These are phyloP conservation scores for Prosopis cineraria DNA, from an alignment of 306 rosid species.

Conservation along the genomic window DNA sequence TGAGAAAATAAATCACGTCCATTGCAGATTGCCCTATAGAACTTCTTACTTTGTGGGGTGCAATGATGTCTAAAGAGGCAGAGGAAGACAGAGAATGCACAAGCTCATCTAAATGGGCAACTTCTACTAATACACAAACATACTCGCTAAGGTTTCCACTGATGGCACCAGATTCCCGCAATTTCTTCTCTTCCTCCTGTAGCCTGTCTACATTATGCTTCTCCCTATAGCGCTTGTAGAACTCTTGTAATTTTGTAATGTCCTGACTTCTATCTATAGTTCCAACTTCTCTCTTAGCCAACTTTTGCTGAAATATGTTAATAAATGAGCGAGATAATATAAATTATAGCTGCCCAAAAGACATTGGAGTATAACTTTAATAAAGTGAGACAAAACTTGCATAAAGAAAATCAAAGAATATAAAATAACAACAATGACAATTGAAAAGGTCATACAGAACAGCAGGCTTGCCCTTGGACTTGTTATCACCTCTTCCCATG, in stretches of 20 bases:
- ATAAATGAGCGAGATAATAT: slow-evolving; percentile 32
- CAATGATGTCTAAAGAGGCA: not conserved
- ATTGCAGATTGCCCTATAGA: not conserved
- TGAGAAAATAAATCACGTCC: not conserved
- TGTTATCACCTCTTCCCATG: not conserved
- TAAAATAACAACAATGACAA: not conserved
- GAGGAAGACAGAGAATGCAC: slow-evolving; percentile 8
- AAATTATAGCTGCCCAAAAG: slow-evolving; percentile 21
- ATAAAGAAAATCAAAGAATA: slow-evolving; percentile 1
- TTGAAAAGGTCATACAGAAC: not conserved
- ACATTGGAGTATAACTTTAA: not conserved
- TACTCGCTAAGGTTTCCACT: slow-evolving; percentile 94
- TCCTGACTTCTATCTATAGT: slow-evolving; percentile 90
- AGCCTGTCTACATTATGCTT: slow-evolving; percentile 73
- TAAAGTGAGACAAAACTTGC: not conserved
- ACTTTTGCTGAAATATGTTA: slow-evolving; percentile 75
- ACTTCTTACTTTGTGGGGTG: not conserved
- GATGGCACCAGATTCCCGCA: slow-evolving; percentile 85
- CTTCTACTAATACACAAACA: slow-evolving; percentile 41
- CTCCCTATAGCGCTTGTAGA: slow-evolving; percentile 79
- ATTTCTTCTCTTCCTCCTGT: slow-evolving; percentile 76
- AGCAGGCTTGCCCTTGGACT: not conserved
- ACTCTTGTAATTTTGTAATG: slow-evolving; percentile 72
- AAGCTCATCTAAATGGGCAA: slow-evolving; percentile 16
- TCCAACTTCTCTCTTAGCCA: slow-evolving; percentile 82